Conservation (phyloP, 495 filamentous ascomycete genomes). For the Rusavskia elegans region DNA sequence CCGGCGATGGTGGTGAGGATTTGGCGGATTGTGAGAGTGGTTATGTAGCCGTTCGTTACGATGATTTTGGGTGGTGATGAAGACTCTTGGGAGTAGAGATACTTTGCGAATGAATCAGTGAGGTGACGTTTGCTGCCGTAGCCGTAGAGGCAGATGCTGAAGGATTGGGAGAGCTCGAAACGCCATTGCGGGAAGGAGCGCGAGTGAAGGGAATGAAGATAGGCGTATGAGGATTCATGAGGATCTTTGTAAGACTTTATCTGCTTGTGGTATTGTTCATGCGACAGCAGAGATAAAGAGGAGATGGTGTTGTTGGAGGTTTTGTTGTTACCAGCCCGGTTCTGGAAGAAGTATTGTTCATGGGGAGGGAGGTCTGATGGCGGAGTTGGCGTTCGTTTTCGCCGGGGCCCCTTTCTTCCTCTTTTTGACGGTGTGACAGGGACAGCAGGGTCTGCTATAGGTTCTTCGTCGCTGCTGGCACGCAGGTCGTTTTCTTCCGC, state of each 20-base stretch:
- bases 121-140: conserved; percentile 78
- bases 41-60: conserved; percentile 76
- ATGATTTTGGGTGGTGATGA: conserved; percentile 44
- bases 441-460: conserved; percentile 13
- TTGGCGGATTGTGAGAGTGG: conserved; percentile 58
- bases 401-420: conserved; percentile 37
- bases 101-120: conserved; percentile 58
- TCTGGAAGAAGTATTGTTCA: conserved; percentile 88
- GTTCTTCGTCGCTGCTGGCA: conserved; percentile 18
- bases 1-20: conserved; percentile 58
- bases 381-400: conserved; percentile 64
- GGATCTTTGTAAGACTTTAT: conserved; percentile 51
- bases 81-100: conserved; percentile 38
- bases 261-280: conserved; percentile 78
- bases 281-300: conserved; percentile 59
- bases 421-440: conserved; percentile 37
- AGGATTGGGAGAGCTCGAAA: conserved; percentile 79
- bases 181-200: conserved; percentile 80
- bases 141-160: conserved; percentile 84
- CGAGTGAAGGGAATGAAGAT: conserved; percentile 58
- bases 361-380: conserved; percentile 66
- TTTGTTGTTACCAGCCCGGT: conserved; percentile 60
- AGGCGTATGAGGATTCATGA: conserved; percentile 52
- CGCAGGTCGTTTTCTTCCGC: conserved; percentile 23
- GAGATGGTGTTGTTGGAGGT: conserved; percentile 78